Conservation (phyloP, 2,329 filamentous ascomycete species). For the Byssochlamys sp. region DNA sequence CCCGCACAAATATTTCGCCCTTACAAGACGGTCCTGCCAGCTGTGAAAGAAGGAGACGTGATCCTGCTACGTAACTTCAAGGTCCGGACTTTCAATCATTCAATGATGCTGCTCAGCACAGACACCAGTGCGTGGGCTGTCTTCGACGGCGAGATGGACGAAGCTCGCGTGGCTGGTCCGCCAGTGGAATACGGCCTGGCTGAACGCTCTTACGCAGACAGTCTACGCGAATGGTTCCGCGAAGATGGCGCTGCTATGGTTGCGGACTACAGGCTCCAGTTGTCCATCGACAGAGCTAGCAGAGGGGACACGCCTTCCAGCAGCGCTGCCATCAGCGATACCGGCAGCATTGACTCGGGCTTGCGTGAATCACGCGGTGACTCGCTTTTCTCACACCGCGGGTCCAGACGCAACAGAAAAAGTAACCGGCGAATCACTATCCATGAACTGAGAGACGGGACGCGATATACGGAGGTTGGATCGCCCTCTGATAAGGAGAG, state of each 20-base stretch:
- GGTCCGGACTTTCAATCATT: slow-evolving; percentile 32
- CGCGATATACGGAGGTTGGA: slow-evolving; percentile 31
- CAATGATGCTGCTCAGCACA: slow-evolving; percentile 32
- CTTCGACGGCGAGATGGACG: slow-evolving; percentile 22
- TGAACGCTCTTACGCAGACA: slow-evolving; percentile 27
- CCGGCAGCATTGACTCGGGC: slow-evolving; percentile 21
- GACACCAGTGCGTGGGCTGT: slow-evolving; percentile 40
- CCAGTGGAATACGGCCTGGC: slow-evolving; percentile 31
- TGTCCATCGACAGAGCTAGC: slow-evolving; percentile 21
- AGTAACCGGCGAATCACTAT: slow-evolving; percentile 30
- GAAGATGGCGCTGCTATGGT: slow-evolving; percentile 26
- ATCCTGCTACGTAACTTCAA: slow-evolving; percentile 39
- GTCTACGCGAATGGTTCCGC: slow-evolving; percentile 33
- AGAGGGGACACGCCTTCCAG: slow-evolving; percentile 14
- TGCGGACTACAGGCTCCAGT: slow-evolving; percentile 26
- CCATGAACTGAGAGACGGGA: slow-evolving; percentile 35
- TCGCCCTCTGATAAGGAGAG: slow-evolving; percentile 27
- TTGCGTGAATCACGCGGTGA: slow-evolving; percentile 10
- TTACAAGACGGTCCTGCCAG: slow-evolving; percentile 30
- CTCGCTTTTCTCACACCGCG: slow-evolving; percentile 13
- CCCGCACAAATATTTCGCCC: slow-evolving; percentile 35
- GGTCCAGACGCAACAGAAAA: slow-evolving; percentile 19
- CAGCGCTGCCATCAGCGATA: slow-evolving; percentile 21
- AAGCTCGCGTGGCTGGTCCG: slow-evolving; percentile 25
- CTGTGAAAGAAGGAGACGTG: slow-evolving; percentile 28